A percentile compares a stretch with the other conserved stretches of the same genome.
Conservation (phyloP, 805 yeast genomes). For the Yueomyces sp. region DNA sequence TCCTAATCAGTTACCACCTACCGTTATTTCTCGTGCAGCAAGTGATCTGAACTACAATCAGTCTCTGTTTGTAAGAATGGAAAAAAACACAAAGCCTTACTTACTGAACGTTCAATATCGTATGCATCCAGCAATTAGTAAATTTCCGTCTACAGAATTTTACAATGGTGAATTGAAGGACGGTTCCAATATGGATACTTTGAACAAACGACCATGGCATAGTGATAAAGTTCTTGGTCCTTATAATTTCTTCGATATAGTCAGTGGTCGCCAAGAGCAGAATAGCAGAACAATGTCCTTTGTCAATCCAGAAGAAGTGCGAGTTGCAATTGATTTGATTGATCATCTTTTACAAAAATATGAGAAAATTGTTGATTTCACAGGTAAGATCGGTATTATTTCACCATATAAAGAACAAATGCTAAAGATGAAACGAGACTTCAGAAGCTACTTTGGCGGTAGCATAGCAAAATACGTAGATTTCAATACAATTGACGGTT, state of each 20-base stretch:
- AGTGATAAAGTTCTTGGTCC: slow-evolving; percentile 43
- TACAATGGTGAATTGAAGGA: slow-evolving; percentile 47
- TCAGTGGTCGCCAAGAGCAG: slow-evolving; percentile 51
- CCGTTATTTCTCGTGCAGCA: slow-evolving; percentile 84
- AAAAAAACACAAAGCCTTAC: slow-evolving; percentile 44
- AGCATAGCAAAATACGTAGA: slow-evolving; percentile 54
- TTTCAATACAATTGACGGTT: slow-evolving; percentile 94
- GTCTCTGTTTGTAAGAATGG: slow-evolving; percentile 90
- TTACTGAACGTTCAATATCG: slow-evolving; percentile 86
- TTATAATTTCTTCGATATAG: slow-evolving; percentile 62
- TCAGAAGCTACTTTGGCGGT: slow-evolving; percentile 48
- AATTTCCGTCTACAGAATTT: slow-evolving; percentile 40
- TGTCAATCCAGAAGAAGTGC: slow-evolving; percentile 59
- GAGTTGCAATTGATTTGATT: slow-evolving; percentile 55
- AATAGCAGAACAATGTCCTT: slow-evolving; percentile 56
- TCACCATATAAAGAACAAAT: slow-evolving; percentile 94
- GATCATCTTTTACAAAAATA: slow-evolving; percentile 35
- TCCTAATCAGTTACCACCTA: slow-evolving; percentile 95
- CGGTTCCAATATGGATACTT: slow-evolving; percentile 56
- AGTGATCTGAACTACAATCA: slow-evolving; percentile 73
- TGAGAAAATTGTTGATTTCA: slow-evolving; percentile 36
- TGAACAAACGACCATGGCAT: slow-evolving; percentile 72
- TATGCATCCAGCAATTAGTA: slow-evolving; percentile 74
- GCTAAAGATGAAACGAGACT: slow-evolving; percentile 39
- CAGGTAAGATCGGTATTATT: slow-evolving; percentile 74